These are phyloP conservation scores for Xylariaceae sp. DNA, from an alignment of 2,329 filamentous ascomycete genomes.

Conservation along the genomic window DNA sequence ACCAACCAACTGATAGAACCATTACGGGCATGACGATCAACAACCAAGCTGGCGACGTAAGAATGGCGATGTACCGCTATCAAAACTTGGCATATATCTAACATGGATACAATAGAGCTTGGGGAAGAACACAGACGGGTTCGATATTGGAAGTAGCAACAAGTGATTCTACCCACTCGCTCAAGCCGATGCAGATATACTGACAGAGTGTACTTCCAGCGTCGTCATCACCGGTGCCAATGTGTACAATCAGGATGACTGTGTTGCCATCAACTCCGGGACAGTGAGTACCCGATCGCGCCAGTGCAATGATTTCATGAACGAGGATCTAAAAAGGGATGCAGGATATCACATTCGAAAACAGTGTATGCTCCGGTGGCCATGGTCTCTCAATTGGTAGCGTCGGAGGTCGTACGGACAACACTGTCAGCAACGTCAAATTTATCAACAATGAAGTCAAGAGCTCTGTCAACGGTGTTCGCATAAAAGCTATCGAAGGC, in stretches of 20 bases:
- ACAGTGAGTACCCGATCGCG: constrained; percentile 21
- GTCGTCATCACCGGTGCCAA: constrained; percentile 48
- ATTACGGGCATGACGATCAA: constrained; percentile 52
- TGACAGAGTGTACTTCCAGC: constrained; percentile 31
- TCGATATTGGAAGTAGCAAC: constrained; percentile 39
- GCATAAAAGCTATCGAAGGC: constrained; percentile 53
- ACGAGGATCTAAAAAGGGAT: neutral
- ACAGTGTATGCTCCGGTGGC: constrained; percentile 46
- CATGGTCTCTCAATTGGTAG: constrained; percentile 58
- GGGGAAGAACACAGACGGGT: constrained; percentile 53
- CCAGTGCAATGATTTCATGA: neutral
- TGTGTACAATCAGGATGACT: constrained; percentile 58
- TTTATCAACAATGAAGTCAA: constrained; percentile 45
- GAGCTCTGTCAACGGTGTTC: constrained; percentile 48
- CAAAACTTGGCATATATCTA: too few relatives aligned
- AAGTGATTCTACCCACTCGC: neutral
- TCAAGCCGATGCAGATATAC: neutral
- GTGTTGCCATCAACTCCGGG: constrained; percentile 55
- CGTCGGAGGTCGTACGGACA: constrained; percentile 53
- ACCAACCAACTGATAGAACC: constrained; percentile 10
- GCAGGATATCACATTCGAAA: constrained; percentile 30
- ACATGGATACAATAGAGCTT: constrained; percentile 28
- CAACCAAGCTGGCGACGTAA: constrained; percentile 49
- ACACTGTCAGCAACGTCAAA: constrained; percentile 49
- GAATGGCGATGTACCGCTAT: neutral